These are phyloP conservation scores for Cyphellophora attinorum DNA, from an alignment of 2,329 filamentous ascomycete genomes.

Conservation along the genomic window DNA sequence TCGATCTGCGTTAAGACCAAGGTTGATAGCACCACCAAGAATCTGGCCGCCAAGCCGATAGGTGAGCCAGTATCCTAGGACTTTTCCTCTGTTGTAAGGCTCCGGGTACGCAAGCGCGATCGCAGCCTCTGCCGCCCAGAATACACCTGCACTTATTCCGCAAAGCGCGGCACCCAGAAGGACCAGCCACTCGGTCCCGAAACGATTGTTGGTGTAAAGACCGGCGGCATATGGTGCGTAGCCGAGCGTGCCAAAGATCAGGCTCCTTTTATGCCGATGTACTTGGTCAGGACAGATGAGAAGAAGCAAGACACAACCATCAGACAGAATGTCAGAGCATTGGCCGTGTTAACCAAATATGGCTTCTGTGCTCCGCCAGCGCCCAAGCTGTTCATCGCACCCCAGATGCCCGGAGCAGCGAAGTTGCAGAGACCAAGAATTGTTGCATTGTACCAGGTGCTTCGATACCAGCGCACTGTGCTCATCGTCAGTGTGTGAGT, in stretches of 20 bases:
- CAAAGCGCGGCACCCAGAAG: slow-evolving; percentile 60
- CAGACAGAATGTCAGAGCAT: slow-evolving; percentile 61
- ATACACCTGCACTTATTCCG: slow-evolving; percentile 62
- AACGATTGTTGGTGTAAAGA: slow-evolving; percentile 63
- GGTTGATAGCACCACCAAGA: slow-evolving; percentile 61
- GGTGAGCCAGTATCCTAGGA: slow-evolving; percentile 61
- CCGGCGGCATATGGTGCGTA: slow-evolving; percentile 64
- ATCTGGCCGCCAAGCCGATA: slow-evolving; percentile 57
- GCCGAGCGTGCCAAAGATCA: slow-evolving; percentile 64
- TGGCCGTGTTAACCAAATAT: slow-evolving; percentile 59
- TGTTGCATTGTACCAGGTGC: slow-evolving; percentile 62
- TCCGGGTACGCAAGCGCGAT: slow-evolving; percentile 66
- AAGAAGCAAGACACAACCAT: slow-evolving; percentile 65
- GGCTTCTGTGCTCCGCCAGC: slow-evolving; percentile 58
- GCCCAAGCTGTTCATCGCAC: slow-evolving; percentile 49
- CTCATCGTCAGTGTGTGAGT: too few relatives aligned
- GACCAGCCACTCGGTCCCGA: slow-evolving; percentile 58
- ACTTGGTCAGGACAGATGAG: slow-evolving; percentile 52
- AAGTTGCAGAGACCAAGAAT: slow-evolving; percentile 55
- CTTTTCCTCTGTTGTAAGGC: slow-evolving; percentile 56
- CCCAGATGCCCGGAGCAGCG: slow-evolving; percentile 40
- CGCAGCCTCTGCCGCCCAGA: slow-evolving; percentile 67
- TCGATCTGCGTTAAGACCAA: slow-evolving; percentile 53
- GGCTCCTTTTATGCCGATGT: slow-evolving; percentile 61
- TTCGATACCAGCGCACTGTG: slow-evolving; percentile 51